These are phyloP conservation scores for Acer campestre DNA, from an alignment of 345 rosid genomes.

Conservation along the genomic window DNA sequence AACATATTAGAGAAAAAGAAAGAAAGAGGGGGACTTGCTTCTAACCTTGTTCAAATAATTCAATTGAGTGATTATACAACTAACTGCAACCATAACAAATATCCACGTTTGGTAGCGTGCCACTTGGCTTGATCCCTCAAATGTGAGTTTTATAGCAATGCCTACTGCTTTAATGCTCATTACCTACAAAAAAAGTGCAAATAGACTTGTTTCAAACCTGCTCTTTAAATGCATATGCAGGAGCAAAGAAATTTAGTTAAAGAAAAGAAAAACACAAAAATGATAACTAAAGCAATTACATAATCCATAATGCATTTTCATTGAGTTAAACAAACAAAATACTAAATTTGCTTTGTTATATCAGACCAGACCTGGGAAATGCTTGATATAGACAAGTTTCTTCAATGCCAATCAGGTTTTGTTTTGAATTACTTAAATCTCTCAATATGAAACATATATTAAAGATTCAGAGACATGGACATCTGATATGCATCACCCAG, in stretches of 20 bases:
- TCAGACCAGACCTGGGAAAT: neutral
- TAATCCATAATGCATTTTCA: neutral
- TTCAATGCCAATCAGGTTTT: neutral
- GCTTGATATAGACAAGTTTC: neutral
- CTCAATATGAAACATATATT: neutral
- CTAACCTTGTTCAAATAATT: constrained; percentile 83
- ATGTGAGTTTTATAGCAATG: constrained; percentile 72
- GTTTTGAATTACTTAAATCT: neutral
- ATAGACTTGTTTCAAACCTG: neutral
- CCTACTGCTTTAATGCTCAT: constrained; percentile 88
- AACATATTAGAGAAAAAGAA: neutral
- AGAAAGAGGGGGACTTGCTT: neutral
- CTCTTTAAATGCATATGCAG: constrained; percentile 1
- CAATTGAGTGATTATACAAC: constrained; percentile 70
- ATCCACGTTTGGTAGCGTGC: constrained; percentile 63
- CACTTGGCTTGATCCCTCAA: constrained; percentile 70
- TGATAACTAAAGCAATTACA: neutral
- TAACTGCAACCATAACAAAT: constrained; percentile 68
- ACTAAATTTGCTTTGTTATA: neutral
- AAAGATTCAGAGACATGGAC: neutral
- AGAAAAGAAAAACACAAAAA: neutral
- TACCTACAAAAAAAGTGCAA: constrained; percentile 44
- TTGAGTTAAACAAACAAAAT: neutral
- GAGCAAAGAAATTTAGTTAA: constrained; percentile 2
- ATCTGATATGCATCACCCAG: neutral